Base-by-base conservation (phyloP, 345 rosid genomes). In the Populus euphratica region DNA sequence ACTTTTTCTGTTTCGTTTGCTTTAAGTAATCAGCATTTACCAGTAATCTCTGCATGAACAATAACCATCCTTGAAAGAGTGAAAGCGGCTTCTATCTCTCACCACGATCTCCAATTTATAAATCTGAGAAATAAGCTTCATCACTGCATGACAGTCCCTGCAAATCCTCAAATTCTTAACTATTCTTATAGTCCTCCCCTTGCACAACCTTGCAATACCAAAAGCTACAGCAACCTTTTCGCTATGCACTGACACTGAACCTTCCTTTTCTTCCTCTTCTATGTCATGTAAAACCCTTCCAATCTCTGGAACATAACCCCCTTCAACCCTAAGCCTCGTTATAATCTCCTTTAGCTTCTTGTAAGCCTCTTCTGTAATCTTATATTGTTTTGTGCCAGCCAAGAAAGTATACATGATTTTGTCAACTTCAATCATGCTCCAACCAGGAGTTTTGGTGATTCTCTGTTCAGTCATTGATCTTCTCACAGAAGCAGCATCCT, bases 151-250 rank as follows among this genome's bases (percentile, higher is more conserved):
- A 69, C 91, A 90, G 76, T 90, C 91, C 77, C 86, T 85, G 75
- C 91, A 90, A 63, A 88, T 78, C 78, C 93, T 88, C 80, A 90
- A 81, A 86, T 90, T 90, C 73, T 90, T 90, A 0, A 90, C 89
- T 69, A 90, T 78, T 81, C 89, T 84, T 68, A 88, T 81, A 64
- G 70, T 81, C 59, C 54, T 83, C 56, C 88, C 88, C 70, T 83
- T 67, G 10, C 81, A 81, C 27, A 81, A 50, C 75, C 89, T 88
- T 44, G 88, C 76, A 39, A 88, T 69, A 39, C 89, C 91, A 78
- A 88, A 90, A 63, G 93, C 93, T 25, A 88, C 87, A 49, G 93
- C 93, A 73, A 90, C 89, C 85, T 90, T 90, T 81, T 90, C 93
- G 59, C 93, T 90, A 78, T 90, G 93, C 75, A 80, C 85, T 23